These are phyloP conservation scores for Setaria viridis DNA, from an alignment of 202 grass and related monocot genomes.

Conservation along the genomic window DNA sequence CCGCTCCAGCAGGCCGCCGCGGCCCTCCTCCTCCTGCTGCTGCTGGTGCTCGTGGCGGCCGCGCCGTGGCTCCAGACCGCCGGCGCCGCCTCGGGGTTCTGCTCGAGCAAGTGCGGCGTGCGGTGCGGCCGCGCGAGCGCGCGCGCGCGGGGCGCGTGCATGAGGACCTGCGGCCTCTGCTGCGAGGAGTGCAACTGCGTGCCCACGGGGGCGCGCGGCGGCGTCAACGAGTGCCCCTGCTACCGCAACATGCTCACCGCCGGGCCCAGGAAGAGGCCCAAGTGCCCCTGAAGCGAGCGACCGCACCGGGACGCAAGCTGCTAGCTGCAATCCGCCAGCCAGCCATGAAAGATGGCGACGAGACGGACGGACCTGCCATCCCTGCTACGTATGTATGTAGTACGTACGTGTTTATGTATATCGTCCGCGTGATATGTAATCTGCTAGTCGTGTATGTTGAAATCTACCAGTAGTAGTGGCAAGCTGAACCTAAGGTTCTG, in stretches of 20 bases:
- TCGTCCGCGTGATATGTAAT: too few relatives aligned
- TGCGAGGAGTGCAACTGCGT: slow-evolving; percentile 88
- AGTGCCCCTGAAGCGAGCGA: slow-evolving; percentile 62
- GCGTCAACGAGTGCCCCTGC: slow-evolving; percentile 84
- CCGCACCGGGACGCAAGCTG: too few relatives aligned
- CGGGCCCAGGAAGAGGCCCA: slow-evolving; percentile 63
- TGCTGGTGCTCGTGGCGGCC: slow-evolving; percentile 46
- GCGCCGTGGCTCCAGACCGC: slow-evolving; percentile 39
- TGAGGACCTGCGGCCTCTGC: slow-evolving; percentile 70
- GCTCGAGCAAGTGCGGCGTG: slow-evolving; percentile 71
- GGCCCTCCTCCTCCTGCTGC: slow-evolving; percentile 9
- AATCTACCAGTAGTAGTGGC: too few relatives aligned
- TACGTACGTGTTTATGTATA: too few relatives aligned
- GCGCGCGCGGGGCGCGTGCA: slow-evolving; percentile 55
- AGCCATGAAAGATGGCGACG: too few relatives aligned
- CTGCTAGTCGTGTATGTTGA: too few relatives aligned
- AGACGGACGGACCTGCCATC: not conserved
- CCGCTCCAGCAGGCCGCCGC: not conserved
- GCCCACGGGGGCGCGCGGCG: slow-evolving; percentile 55
- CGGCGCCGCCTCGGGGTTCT: slow-evolving; percentile 67
- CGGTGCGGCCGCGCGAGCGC: slow-evolving; percentile 56
- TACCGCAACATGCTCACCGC: slow-evolving; percentile 86
- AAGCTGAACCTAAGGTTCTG: too few relatives aligned
- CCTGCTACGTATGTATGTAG: not conserved
- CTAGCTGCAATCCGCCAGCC: not conserved